A percentile compares a stretch with the other conserved stretches of the same genome.
phyloP scores from a whole-genome alignment of 768 basidiomycete species.

The Auriscalpium microsporum region DNA sequence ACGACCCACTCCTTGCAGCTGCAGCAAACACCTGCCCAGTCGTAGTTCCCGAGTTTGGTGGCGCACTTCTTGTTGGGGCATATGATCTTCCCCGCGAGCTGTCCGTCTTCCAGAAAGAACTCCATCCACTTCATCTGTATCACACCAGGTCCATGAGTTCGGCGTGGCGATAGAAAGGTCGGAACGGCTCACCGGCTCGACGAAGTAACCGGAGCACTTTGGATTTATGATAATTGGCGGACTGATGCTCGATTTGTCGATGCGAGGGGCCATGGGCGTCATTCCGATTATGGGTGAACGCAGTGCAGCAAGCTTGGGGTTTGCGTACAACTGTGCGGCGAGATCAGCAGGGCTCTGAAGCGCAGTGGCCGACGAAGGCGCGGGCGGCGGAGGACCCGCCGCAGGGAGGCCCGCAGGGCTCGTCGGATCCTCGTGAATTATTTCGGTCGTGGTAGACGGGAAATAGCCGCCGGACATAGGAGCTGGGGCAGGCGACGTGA shows the following conservation, averaged over 20 bases:
- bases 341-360: constrained; percentile 28
- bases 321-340: constrained; percentile 35
- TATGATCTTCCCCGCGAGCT: constrained; percentile 77
- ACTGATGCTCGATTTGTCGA: constrained; percentile 25
- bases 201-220: constrained; percentile 93
- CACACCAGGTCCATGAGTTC: background rate
- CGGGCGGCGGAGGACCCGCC: background rate
- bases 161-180: background rate
- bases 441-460: background rate
- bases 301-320: constrained; percentile 43
- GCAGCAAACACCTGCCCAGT: constrained; percentile 93
- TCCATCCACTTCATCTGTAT: constrained; percentile 92
- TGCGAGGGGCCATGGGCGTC: constrained; percentile 13
- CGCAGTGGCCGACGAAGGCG: constrained; percentile 4
- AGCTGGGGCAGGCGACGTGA: background rate
- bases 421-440: background rate
- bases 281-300: constrained; percentile 24
- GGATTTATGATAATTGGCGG: constrained; percentile 67
- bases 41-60: constrained; percentile 89
- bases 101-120: constrained; percentile 62
- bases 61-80: constrained; percentile 91
- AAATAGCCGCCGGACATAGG: background rate
- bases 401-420: background rate
- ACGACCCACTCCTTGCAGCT: constrained; percentile 90
- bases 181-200: constrained; percentile 69